Evolutionary conservation across 2,329 filamentous ascomycete species (phyloP).

Genomic region (Corinectria fuckeliana): DNA sequence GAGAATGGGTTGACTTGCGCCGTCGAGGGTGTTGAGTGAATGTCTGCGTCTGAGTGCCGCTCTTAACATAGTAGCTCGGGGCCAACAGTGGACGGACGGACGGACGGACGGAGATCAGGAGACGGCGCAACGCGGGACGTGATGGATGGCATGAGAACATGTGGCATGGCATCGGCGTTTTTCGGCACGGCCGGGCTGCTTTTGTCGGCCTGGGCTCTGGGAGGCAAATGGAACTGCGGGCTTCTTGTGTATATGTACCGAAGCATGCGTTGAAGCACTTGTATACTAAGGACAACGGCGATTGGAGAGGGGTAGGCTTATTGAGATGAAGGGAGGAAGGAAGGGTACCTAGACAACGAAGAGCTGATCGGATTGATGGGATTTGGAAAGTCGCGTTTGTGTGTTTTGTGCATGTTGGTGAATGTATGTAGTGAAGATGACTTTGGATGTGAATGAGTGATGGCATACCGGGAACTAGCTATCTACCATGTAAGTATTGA

Average conservation of each 20-base stretch:
- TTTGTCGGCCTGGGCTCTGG: conserved; percentile 20
- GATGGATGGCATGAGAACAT: conserved; percentile 37
- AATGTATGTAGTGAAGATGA: neutral
- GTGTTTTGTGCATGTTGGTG: neutral
- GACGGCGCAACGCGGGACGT: conserved; percentile 23
- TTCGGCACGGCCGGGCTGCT: conserved; percentile 28
- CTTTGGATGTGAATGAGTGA: neutral
- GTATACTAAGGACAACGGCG: conserved; percentile 30
- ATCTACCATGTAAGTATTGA: no score
- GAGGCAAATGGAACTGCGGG: conserved; percentile 28
- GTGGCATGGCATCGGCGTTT: conserved; percentile 47
- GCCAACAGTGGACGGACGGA: no score
- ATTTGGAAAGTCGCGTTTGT: neutral
- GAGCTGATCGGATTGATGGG: conserved; percentile 6
- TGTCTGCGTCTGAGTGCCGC: neutral
- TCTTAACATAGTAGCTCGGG: conserved; percentile 4
- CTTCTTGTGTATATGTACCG: conserved; percentile 36
- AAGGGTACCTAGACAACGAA: conserved; percentile 18
- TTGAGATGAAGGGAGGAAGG: conserved; percentile 3
- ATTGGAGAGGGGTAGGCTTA: conserved; percentile 4
- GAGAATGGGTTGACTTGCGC: neutral
- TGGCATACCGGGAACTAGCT: neutral
- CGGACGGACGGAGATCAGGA: conserved; percentile 17
- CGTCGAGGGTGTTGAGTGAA: neutral
- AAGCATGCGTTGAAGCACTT: conserved; percentile 30